These are phyloP conservation scores for Cercophora samala DNA, from an alignment of 495 filamentous ascomycete species.

Conservation along the genomic window DNA sequence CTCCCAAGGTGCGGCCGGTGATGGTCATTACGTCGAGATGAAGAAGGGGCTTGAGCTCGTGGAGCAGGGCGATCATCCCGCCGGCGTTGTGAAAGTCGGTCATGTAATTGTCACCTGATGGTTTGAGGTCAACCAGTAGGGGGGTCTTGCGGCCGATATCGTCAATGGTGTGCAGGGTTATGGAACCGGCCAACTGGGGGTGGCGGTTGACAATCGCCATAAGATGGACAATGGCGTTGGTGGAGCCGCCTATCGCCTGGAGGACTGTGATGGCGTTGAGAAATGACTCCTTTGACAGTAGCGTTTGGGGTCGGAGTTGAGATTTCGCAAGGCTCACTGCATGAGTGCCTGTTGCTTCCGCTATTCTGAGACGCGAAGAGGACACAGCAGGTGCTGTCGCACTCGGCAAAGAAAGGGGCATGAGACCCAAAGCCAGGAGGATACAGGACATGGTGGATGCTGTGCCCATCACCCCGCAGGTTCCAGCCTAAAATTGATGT, in stretches of 20 bases:
- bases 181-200: slow-evolving; percentile 49
- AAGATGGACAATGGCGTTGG: slow-evolving; percentile 65
- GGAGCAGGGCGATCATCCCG: slow-evolving; percentile 59
- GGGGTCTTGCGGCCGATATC: slow-evolving; percentile 58
- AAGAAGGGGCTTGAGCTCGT: slow-evolving; percentile 55
- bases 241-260: slow-evolving; percentile 67
- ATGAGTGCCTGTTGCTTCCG: slow-evolving; percentile 59
- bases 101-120: slow-evolving; percentile 68
- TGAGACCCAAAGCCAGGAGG: slow-evolving; percentile 60
- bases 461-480: slow-evolving; percentile 69
- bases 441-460: slow-evolving; percentile 69
- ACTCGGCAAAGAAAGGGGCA: slow-evolving; percentile 49
- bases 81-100: slow-evolving; percentile 67
- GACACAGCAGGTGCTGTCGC: slow-evolving; percentile 65
- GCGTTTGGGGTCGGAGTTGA: slow-evolving; percentile 46
- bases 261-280: slow-evolving; percentile 65
- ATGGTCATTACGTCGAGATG: slow-evolving; percentile 56
- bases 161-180: slow-evolving; percentile 57
- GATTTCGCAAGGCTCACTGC: slow-evolving; percentile 42
- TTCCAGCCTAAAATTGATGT: slow-evolving; percentile 49
- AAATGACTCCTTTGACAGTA: slow-evolving; percentile 61
- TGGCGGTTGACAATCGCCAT: slow-evolving; percentile 63
- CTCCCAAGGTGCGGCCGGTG: slow-evolving; percentile 56
- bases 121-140: slow-evolving; percentile 63
- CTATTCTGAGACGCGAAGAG: slow-evolving; percentile 58